phyloP scores from a whole-genome alignment of 2,329 filamentous ascomycete species.

The Xylogone sp. region DNA sequence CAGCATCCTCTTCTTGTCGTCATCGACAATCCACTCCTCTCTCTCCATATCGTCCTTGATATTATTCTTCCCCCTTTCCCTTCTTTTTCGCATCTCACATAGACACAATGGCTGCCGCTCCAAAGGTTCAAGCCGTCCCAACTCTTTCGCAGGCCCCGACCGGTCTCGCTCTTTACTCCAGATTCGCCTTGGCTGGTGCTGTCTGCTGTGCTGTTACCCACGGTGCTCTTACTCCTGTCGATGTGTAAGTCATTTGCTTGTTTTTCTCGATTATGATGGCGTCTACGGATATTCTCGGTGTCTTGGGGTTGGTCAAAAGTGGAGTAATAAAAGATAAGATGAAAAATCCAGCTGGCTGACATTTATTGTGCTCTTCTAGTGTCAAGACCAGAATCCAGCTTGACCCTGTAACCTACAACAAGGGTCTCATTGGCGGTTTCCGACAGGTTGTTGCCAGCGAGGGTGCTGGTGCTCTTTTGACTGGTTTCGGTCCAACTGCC shows the following conservation, averaged over 20 bases:
- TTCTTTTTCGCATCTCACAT: neutral
- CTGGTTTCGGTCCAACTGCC: constrained; percentile 79
- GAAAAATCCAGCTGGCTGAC: constrained; percentile 16
- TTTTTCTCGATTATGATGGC: neutral
- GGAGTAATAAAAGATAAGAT: constrained; percentile 4
- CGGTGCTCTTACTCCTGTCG: constrained; percentile 93
- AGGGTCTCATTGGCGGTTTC: constrained; percentile 81
- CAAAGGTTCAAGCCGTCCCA: constrained; percentile 21
- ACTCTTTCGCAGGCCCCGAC: constrained; percentile 44
- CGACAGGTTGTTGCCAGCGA: constrained; percentile 79
- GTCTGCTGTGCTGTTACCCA: constrained; percentile 98
- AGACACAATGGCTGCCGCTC: neutral
- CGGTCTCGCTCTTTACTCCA: constrained; percentile 77
- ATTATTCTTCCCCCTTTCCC: neutral
- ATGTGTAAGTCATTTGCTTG: constrained; percentile 75
- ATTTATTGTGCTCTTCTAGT: constrained; percentile 46
- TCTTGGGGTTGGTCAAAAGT: neutral
- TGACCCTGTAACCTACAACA: constrained; percentile 85
- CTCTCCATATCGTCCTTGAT: neutral
- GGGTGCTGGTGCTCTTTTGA: constrained; percentile 81
- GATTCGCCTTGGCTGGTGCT: constrained; percentile 95
- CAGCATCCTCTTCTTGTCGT: neutral
- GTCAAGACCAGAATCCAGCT: constrained; percentile 97
- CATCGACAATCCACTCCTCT: neutral
- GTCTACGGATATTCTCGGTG: neutral